phyloP scores from a whole-genome alignment of 441 rosid species.

The Adansonia rubrostipa region DNA sequence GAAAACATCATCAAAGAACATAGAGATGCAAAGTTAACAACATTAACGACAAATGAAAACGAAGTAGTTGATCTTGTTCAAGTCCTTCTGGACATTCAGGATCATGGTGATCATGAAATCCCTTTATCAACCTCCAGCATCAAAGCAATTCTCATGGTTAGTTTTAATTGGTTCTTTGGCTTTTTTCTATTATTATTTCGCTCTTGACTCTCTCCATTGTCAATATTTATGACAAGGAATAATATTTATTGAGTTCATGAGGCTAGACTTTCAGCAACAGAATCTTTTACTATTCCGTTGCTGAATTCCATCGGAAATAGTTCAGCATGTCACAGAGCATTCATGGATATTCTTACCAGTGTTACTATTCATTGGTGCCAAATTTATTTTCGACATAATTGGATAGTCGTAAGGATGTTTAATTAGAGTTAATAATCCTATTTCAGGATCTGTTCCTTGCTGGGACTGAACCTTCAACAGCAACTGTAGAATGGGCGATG shows the following conservation, averaged over 20 bases:
- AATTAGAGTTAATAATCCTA: not conserved
- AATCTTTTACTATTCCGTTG: no score
- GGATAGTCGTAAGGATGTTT: no score
- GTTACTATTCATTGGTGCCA: no score
- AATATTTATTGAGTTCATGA: no score
- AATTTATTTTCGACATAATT: no score
- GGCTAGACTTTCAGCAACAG: no score
- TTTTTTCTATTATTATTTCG: not conserved
- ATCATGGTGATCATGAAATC: conserved; percentile 26
- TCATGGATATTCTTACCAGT: no score
- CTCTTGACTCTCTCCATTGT: no score
- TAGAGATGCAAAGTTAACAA: not conserved
- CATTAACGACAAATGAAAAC: not conserved
- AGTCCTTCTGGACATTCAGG: conserved; percentile 34
- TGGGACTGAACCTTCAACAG: conserved; percentile 30
- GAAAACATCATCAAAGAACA: conserved; percentile 31
- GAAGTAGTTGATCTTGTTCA: conserved; percentile 32
- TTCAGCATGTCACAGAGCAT: no score
- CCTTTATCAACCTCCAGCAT: conserved; percentile 29
- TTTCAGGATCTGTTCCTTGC: conserved; percentile 27
- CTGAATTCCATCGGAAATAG: no score
- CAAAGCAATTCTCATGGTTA: conserved; percentile 38
- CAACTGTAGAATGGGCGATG: conserved; percentile 35
- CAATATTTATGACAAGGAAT: no score
- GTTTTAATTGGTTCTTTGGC: not conserved